phyloP scores from a whole-genome alignment of 73 alveolate species.

The Tetrahymena elliotti region DNA sequence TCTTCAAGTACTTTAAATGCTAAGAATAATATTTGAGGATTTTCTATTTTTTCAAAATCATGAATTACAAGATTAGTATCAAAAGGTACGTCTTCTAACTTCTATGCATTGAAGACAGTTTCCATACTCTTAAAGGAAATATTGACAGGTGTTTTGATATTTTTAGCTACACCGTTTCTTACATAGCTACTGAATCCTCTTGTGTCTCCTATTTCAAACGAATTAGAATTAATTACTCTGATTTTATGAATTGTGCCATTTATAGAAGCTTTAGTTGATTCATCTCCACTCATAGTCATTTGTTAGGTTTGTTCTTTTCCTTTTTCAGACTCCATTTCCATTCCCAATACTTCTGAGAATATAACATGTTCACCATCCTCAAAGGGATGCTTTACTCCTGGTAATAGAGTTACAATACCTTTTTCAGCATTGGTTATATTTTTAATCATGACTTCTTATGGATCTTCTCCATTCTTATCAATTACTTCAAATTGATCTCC shows the following conservation, averaged over 20 bases:
- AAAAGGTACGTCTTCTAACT: slow-evolving; percentile 5
- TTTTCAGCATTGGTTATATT: slow-evolving; percentile 39
- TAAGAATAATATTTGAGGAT: slow-evolving; percentile 27
- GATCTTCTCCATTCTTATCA: slow-evolving; percentile 89
- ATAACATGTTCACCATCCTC: slow-evolving; percentile 67
- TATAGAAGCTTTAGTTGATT: slow-evolving; percentile 17
- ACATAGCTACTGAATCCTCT: slow-evolving; percentile 37
- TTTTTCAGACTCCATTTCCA: slow-evolving; percentile 30
- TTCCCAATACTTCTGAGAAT: slow-evolving; percentile 42
- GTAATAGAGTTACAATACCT: slow-evolving; percentile 54
- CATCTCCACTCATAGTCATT: not conserved
- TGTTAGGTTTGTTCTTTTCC: not conserved
- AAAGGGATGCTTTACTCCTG: slow-evolving; percentile 34
- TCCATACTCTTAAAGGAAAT: slow-evolving; percentile 43
- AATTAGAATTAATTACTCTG: slow-evolving; percentile 37
- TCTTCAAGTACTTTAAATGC: slow-evolving; percentile 47
- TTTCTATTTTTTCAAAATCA: slow-evolving; percentile 57
- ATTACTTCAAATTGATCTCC: slow-evolving; percentile 74
- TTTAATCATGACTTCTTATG: slow-evolving; percentile 61
- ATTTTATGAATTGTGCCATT: slow-evolving; percentile 60
- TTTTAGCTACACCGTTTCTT: slow-evolving; percentile 55
- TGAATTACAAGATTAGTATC: slow-evolving; percentile 49
- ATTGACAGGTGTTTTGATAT: slow-evolving; percentile 39
- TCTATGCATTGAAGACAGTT: not conserved
- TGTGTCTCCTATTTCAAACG: slow-evolving; percentile 68